phyloP scores from a whole-genome alignment of 768 basidiomycete species.

The Suillus tomentosus region DNA sequence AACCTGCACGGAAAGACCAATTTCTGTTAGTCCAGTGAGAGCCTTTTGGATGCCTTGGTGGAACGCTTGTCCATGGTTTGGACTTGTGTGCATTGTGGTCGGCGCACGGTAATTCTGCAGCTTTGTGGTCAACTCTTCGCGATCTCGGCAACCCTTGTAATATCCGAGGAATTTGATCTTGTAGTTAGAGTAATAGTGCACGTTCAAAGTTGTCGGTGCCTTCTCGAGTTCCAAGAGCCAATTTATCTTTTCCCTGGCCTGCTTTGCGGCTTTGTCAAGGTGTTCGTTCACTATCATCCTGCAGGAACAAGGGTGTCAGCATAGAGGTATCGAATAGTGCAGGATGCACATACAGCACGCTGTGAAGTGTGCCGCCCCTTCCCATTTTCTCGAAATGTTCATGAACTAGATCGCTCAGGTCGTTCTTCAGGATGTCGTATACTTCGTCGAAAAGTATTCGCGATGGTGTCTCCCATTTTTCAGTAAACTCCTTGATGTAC shows the following conservation, averaged over 20 bases:
- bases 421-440: conserved; percentile 36
- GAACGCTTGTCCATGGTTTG: not conserved
- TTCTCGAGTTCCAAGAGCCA: conserved; percentile 54
- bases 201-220: conserved; percentile 54
- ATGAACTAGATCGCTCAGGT: conserved; percentile 45
- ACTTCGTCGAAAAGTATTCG: conserved; percentile 45
- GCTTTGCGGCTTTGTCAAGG: conserved; percentile 43
- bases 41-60: conserved; percentile 34
- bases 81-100: not conserved
- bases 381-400: conserved; percentile 54
- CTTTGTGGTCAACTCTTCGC: conserved; percentile 12
- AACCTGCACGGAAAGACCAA: conserved; percentile 36
- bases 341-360: conserved; percentile 30
- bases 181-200: conserved; percentile 51
- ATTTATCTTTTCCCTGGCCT: conserved; percentile 41
- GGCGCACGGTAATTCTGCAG: conserved; percentile 15
- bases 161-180: conserved; percentile 49
- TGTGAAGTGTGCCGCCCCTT: conserved; percentile 52
- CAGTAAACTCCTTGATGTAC: conserved; percentile 48
- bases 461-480: conserved; percentile 52
- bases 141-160: conserved; percentile 41
- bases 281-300: conserved; percentile 57
- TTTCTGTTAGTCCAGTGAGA: conserved; percentile 14
- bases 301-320: not conserved
- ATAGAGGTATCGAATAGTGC: not conserved